Conservation (phyloP, 306 rosid species). For the Quercus aquifolioides region DNA sequence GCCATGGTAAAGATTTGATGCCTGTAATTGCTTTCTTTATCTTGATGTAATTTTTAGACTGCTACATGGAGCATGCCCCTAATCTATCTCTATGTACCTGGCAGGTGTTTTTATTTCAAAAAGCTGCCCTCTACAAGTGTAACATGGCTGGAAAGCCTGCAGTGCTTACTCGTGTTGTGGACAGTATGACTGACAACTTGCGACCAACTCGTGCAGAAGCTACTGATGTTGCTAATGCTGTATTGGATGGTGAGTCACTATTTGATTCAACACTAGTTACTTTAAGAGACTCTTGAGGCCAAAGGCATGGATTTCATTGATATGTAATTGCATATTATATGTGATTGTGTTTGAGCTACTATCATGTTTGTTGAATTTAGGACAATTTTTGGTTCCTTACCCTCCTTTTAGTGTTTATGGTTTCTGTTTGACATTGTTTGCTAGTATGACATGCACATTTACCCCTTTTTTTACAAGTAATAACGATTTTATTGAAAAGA, state of each 20-base stretch:
- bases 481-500: too few species aligned
- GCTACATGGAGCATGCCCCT: conserved; percentile 3
- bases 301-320: neutral
- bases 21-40: neutral
- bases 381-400: conserved; percentile 4
- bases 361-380: conserved; percentile 5
- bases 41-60: conserved; percentile 1
- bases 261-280: conserved; percentile 9
- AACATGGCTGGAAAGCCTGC: conserved; percentile 99
- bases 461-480: neutral
- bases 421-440: conserved; percentile 9
- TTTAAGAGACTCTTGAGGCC: conserved; percentile 4
- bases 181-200: conserved; percentile 96
- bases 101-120: conserved; percentile 95
- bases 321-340: neutral
- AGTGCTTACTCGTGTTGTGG: conserved; percentile 98
- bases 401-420: neutral
- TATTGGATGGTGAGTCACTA: conserved; percentile 74
- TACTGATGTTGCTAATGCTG: conserved; percentile 99
- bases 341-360: neutral
- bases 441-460: conserved; percentile 1
- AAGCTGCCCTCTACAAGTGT: conserved; percentile 93
- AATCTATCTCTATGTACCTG: conserved; percentile 18
- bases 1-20: neutral
- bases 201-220: conserved; percentile 99